A percentile compares a stretch with the other conserved stretches of the same genome.
phyloP scores from a whole-genome alignment of 129 eudicot species.

The Deinandra increscens region DNA sequence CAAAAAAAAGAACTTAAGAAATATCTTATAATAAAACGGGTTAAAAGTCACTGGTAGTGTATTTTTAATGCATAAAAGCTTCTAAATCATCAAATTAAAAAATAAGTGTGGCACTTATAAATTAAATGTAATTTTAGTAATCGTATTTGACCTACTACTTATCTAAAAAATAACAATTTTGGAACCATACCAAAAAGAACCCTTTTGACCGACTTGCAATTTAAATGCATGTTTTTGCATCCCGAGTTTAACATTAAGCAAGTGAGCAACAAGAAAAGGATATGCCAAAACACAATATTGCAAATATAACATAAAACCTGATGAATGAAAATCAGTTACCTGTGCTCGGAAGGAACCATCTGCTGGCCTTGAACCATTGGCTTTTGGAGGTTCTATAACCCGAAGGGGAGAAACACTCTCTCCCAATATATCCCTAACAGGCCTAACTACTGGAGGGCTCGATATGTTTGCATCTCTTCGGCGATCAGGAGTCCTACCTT shows the following conservation, averaged over 20 bases:
- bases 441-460: slow-evolving; percentile 85
- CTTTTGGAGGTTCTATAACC: slow-evolving; percentile 84
- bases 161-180: not conserved
- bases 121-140: not conserved
- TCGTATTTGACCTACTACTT: not conserved
- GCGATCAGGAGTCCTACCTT: slow-evolving; percentile 67
- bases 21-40: not conserved
- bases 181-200: not conserved
- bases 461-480: slow-evolving; percentile 50
- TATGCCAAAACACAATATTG: slow-evolving; percentile 10
- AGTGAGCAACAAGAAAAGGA: not conserved
- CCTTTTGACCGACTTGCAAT: not conserved
- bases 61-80: slow-evolving; percentile 1
- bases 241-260: not conserved
- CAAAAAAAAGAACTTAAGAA: not conserved
- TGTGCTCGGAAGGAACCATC: slow-evolving; percentile 50
- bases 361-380: slow-evolving; percentile 52
- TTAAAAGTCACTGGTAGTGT: not conserved
- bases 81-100: not conserved
- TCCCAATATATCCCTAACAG: slow-evolving; percentile 90
- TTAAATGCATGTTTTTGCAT: slow-evolving; percentile 4
- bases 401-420: slow-evolving; percentile 87
- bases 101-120: not conserved
- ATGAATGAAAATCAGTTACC: slow-evolving; percentile 35
- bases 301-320: not conserved